Evolutionary conservation across 176 grass and related monocot genomes (phyloP), one percentile per base, ranked within the genome.

Genomic region (Chloris gayana): DNA sequence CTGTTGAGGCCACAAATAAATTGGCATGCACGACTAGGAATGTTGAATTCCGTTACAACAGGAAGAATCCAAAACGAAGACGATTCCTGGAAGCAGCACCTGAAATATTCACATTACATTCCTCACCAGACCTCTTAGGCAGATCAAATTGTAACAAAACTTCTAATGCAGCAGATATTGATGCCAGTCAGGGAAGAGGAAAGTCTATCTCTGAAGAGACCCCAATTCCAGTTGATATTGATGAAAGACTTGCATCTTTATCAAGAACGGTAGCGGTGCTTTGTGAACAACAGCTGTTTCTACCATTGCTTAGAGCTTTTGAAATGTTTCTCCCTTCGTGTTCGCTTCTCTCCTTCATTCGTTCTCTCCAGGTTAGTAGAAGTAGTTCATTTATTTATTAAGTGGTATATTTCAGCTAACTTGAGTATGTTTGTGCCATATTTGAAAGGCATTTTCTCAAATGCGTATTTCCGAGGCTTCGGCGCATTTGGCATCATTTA

Each of bases 271-370:
- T 98, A 74, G 92, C 88, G n/a, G 76, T 95, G 61, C 90, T 98
- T 78, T 98, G 92, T 83, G 88, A 95, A 85, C 84, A 98, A 22
- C 92, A 91, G 54, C 62, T 98, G 73, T 98, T 98, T 85, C 84
- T 98, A 69, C 92, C 90, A 49, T 85, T 98, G 70, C 87, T 98
- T 80, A 84, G 95, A 76, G 88, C 95, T 50, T 95, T 98, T 81
- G 95, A 98, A 78, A 91, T 95, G 82, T 95, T 98, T 91, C 81
- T 98, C 51, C 95, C 95, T 66, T 93, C 92, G 14, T 95, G 89
- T 70, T 86, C 92, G 46, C 92, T 98, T 88, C 92, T 98, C 51
- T 76, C 89, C 83, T 94, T 95, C 71, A 86, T 95, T 59, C 92
- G 92, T 50, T 91, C 83, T 76, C 90, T 98, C 85, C 92, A 98